Percentiles rank a stretch among this genome's conserved stretches.
phyloP scores from a whole-genome alignment of 2,329 filamentous ascomycete genomes.

The Aspergillus caelatus region DNA sequence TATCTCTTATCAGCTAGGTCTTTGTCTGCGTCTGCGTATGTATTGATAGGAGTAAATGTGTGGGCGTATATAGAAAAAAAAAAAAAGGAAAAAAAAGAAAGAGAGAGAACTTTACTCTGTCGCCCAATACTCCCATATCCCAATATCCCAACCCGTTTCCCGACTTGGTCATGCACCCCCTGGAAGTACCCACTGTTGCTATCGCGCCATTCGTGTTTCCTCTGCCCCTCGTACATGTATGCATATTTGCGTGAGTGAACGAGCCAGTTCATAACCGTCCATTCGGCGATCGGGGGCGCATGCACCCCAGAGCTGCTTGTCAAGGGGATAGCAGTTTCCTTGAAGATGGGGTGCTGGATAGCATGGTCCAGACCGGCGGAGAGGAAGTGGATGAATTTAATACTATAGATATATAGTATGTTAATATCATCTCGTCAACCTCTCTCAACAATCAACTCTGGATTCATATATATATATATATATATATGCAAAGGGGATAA shows the following conservation, averaged over 20 bases:
- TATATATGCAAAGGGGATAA: no score
- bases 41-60: no score
- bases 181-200: slow-evolving; percentile 22
- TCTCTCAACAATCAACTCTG: no score
- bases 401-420: slow-evolving; percentile 26
- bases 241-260: slow-evolving; percentile 60
- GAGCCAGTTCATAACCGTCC: slow-evolving; percentile 65
- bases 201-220: slow-evolving; percentile 54
- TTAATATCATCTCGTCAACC: background rate
- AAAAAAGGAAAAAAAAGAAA: no score
- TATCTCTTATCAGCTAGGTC: slow-evolving; percentile 10
- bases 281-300: slow-evolving; percentile 68
- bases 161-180: slow-evolving; percentile 56
- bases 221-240: slow-evolving; percentile 60
- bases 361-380: slow-evolving; percentile 62
- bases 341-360: slow-evolving; percentile 56
- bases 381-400: slow-evolving; percentile 59
- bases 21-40: background rate
- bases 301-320: slow-evolving; percentile 61
- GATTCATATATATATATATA: no score
- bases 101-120: slow-evolving; percentile 50
- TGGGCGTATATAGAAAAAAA: background rate
- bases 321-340: slow-evolving; percentile 54
- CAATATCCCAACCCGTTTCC: slow-evolving; percentile 61
- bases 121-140: slow-evolving; percentile 66